These are phyloP conservation scores for Fusarium beomiforme DNA, from an alignment of 2,329 filamentous ascomycete species.

Conservation along the genomic window DNA sequence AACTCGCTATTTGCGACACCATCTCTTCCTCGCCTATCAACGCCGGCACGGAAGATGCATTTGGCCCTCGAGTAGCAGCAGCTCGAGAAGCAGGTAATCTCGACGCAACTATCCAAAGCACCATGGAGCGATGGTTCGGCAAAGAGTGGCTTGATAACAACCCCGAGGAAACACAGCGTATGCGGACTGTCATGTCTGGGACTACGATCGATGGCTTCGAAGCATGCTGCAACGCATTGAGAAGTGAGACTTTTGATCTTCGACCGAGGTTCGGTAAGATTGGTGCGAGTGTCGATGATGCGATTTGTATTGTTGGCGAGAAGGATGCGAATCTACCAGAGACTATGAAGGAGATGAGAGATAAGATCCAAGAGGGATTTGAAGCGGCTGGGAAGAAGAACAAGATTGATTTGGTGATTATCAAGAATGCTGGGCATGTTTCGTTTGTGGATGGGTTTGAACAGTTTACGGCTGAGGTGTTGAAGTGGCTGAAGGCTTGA, in stretches of 20 bases:
- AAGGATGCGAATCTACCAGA: conserved; percentile 54
- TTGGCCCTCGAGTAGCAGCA: conserved; percentile 48
- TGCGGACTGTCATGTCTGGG: conserved; percentile 49
- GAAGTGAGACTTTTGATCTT: conserved; percentile 51
- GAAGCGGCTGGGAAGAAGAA: conserved; percentile 36
- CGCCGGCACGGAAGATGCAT: conserved; percentile 49
- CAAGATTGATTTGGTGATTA: conserved; percentile 47
- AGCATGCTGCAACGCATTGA: conserved; percentile 53
- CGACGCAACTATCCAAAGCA: conserved; percentile 44
- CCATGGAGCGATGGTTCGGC: conserved; percentile 55
- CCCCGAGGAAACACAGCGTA: conserved; percentile 48
- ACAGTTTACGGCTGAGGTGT: conserved; percentile 38
- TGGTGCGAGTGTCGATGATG: conserved; percentile 48
- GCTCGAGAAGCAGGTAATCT: conserved; percentile 48
- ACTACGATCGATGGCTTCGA: conserved; percentile 55
- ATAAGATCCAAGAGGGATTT: conserved; percentile 49
- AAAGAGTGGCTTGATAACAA: conserved; percentile 49
- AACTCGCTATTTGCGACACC: conserved; percentile 54
- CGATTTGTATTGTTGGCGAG: conserved; percentile 53
- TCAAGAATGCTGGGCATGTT: conserved; percentile 51
- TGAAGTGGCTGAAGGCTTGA: conserved; percentile 17
- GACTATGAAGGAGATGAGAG: conserved; percentile 52
- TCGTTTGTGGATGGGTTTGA: conserved; percentile 52
- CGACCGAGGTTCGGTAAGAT: conserved; percentile 48
- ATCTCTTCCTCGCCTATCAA: conserved; percentile 52